Base-by-base conservation (phyloP, 257 asterid genomes). In the Solanum rostratum region DNA sequence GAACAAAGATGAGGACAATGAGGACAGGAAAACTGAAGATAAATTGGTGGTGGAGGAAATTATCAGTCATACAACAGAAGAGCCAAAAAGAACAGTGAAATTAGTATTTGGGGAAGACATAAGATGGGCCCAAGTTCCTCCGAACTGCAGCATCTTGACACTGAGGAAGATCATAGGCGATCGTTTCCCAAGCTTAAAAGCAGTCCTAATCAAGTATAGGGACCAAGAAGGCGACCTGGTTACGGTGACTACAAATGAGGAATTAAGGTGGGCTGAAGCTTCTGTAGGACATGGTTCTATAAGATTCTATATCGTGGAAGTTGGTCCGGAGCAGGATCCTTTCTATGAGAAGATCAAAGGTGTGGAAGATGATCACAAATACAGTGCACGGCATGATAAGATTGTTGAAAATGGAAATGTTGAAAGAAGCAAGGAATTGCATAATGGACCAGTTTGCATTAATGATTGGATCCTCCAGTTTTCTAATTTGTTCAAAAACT, bases 151-250 rank as follows among this genome's bases (percentile, higher is more conserved):
- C 66, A 83, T 93, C 85, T 74, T 89, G 86, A 88, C 83, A 88
- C 90, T 95, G 27, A 85, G 93, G 89, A 96, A 92, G 88, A 85
- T 90, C 79, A 85, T 95, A 49, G 69, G 85, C 10, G 93, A 92
- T 73, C 92, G 95, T 22, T 94, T 90, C 84, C 94, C 97, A 27
- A 84, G 83, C 83, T 88, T 86, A 15, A 89, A 85, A 84, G 92
- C 92, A 6, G 89, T 91, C 70, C 97, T 94, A 60, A 87, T 95
- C 55, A 95, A 95, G 92, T 94, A 94, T 85, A 88, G 90, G 90
- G 99, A 95, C 87, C 91, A 94, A 74, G 99, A 94, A 90, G 95
- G 98, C 37, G 99, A 95, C 88, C 89, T 95, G 88, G 90, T 95
- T 65, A 95, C 99, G 54, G 92, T 95, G 91, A 94, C 95, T 49